phyloP scores from a whole-genome alignment of 1,284 basidiomycete genomes.

The Pyrrhoderma lamaoense region DNA sequence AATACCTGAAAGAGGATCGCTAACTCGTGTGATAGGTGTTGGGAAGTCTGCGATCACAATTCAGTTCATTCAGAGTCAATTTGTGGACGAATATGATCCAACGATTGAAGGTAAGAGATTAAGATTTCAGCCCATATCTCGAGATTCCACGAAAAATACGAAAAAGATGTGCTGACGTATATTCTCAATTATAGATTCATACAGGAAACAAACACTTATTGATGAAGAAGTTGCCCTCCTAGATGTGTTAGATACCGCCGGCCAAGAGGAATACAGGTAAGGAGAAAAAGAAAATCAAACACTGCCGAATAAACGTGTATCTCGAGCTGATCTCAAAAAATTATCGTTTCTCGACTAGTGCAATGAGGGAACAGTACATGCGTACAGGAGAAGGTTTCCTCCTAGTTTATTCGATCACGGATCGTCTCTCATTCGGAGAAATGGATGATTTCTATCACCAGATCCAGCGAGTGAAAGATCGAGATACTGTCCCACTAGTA shows the following conservation, averaged over 20 bases:
- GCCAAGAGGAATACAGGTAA: slow-evolving; percentile 97
- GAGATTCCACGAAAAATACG: no score
- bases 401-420: slow-evolving; percentile 97
- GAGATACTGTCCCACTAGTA: slow-evolving; percentile 95
- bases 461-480: slow-evolving; percentile 94
- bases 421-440: slow-evolving; percentile 95
- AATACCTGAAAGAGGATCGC: not conserved
- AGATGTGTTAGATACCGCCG: slow-evolving; percentile 97
- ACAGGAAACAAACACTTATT: slow-evolving; percentile 92
- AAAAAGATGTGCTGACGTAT: no score
- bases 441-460: slow-evolving; percentile 98
- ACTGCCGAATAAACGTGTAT: not conserved
- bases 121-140: slow-evolving; percentile 17
- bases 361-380: slow-evolving; percentile 98
- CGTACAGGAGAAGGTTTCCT: slow-evolving; percentile 97
- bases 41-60: slow-evolving; percentile 96
- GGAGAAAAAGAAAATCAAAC: slow-evolving; percentile 26
- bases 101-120: slow-evolving; percentile 78
- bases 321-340: slow-evolving; percentile 9
- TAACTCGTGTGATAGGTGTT: slow-evolving; percentile 53
- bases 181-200: slow-evolving; percentile 61
- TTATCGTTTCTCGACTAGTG: slow-evolving; percentile 39
- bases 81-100: slow-evolving; percentile 97
- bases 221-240: slow-evolving; percentile 97
- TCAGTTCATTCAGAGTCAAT: slow-evolving; percentile 95